Base-by-base conservation (phyloP, 306 rosid species). In the Cucurbita pepo region DNA sequence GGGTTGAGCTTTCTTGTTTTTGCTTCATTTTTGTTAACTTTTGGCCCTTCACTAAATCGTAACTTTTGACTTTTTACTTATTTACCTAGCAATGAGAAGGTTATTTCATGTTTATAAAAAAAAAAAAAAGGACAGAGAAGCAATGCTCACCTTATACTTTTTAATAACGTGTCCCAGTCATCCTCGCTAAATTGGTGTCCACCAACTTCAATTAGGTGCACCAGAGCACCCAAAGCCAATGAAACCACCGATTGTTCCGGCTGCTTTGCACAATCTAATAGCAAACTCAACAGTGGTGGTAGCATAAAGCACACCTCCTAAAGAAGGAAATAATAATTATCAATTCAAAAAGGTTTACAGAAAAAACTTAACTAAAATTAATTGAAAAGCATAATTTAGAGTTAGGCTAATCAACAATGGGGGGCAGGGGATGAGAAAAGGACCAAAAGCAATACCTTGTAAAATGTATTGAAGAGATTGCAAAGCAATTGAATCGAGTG, bases 261-360 rank as follows among this genome's bases (percentile, higher is more conserved):
- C 89, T 91, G 87, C 81, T 95, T 95, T 76, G 97, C 99, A 75
- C 99, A 95, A 80, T 95, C 99, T 86, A 95, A 84, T 62, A 95
- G 85, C 87, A 95, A 84, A 82, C 96, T 71, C 77, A 95, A 86
- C 50, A 95, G 82, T 30, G 96, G 93, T 25, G 99, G 96, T 75
- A 95, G 83, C 99, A 95, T 95, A 83, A 95, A 95, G 85, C 95
- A 95, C 43, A 95, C 99, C 85, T 95, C 99, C 99, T 95, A 89
- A 75, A 83, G 73, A 76, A 77, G 63, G 56, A 71, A 79, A 82
- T 48, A n/a, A 52, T 51, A 77, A 52, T 21, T 50, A 57, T 25
- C 19, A 67, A 56, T 45, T 19, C 56, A 72, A 75, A 64, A 72
- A 64, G 72, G n/a, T 21, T 44, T 63, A 67, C 56, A 7, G 48